Evolutionary conservation across 2,329 filamentous ascomycete species (phyloP).

Genomic region (Pseudogymnoascus sp.): DNA sequence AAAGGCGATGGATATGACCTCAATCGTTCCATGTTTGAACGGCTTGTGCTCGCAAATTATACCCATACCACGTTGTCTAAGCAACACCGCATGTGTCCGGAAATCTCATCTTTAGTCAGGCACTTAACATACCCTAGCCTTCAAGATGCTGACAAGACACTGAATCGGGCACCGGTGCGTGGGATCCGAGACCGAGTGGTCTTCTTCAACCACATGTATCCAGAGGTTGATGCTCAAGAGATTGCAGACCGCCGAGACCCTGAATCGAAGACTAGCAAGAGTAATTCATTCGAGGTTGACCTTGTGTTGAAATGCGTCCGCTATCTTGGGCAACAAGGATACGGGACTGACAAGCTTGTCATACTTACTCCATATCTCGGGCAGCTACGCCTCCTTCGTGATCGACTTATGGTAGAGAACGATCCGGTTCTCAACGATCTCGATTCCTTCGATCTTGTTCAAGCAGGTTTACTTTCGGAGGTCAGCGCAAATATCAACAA

Average conservation of each 20-base stretch:
- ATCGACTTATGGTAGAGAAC: not conserved
- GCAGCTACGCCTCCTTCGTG: not conserved
- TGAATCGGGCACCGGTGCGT: not conserved
- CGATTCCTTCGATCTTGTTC: not conserved
- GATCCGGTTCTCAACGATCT: not conserved
- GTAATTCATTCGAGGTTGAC: not conserved
- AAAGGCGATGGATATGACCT: conserved; percentile 38
- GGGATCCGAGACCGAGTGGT: not conserved
- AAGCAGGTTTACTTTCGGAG: not conserved
- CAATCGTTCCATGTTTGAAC: conserved; percentile 45
- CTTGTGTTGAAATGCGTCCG: not conserved
- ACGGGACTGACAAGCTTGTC: not conserved
- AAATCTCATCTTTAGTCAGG: not conserved
- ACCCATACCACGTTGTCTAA: not conserved
- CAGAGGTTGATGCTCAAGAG: not conserved
- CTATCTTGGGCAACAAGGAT: not conserved
- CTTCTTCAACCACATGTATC: not conserved
- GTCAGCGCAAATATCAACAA: not conserved
- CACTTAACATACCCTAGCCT: not conserved
- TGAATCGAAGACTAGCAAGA: not conserved
- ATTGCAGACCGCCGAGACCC: no score
- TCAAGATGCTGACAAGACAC: not conserved
- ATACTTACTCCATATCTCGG: not conserved
- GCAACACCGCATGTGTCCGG: not conserved
- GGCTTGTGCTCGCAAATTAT: conserved; percentile 34